Percentiles rank a stretch among this genome's conserved stretches.
phyloP scores from a whole-genome alignment of 208 protist genomes.

The Crithidia thermophila region DNA sequence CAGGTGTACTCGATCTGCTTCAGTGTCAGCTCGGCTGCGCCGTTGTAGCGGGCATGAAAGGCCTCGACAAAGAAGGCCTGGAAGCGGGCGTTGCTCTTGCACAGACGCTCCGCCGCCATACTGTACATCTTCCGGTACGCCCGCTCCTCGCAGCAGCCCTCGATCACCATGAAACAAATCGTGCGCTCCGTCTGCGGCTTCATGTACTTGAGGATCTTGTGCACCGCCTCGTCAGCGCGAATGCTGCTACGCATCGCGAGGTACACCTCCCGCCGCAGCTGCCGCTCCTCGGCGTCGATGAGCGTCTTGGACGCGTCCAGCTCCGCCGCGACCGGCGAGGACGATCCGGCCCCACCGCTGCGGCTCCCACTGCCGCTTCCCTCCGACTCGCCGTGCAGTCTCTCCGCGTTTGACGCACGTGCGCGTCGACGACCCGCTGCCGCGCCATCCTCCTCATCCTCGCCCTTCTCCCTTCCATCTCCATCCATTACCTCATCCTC shows the following conservation, averaged over 20 bases:
- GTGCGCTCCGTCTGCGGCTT: conserved; percentile 69
- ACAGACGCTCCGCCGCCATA: conserved; percentile 96
- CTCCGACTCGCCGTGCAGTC: too few species aligned
- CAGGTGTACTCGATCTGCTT: conserved; percentile 98
- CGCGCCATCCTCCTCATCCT: neutral
- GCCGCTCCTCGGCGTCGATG: conserved; percentile 71
- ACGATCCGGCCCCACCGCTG: neutral
- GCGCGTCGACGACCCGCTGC: neutral
- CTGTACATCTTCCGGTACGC: conserved; percentile 97
- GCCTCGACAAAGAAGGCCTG: conserved; percentile 87
- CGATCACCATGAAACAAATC: conserved; percentile 97
- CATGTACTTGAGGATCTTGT: conserved; percentile 97
- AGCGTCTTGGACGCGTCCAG: conserved; percentile 41
- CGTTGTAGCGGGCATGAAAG: conserved; percentile 92
- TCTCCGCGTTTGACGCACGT: too few species aligned
- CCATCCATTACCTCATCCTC: conserved; percentile 28
- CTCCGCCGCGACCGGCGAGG: neutral
- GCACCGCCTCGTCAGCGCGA: conserved; percentile 98
- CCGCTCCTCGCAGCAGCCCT: conserved; percentile 97
- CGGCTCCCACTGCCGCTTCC: neutral
- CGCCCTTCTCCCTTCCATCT: conserved; percentile 7
- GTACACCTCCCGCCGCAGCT: conserved; percentile 97
- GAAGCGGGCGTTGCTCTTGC: conserved; percentile 91
- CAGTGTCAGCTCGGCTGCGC: conserved; percentile 94
- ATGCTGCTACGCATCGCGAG: conserved; percentile 97